A percentile compares a stretch with the other conserved stretches of the same genome.
Evolutionary conservation across 192 early-diverging fungal species (phyloP).

Genomic region (Umbelopsis sp.): DNA sequence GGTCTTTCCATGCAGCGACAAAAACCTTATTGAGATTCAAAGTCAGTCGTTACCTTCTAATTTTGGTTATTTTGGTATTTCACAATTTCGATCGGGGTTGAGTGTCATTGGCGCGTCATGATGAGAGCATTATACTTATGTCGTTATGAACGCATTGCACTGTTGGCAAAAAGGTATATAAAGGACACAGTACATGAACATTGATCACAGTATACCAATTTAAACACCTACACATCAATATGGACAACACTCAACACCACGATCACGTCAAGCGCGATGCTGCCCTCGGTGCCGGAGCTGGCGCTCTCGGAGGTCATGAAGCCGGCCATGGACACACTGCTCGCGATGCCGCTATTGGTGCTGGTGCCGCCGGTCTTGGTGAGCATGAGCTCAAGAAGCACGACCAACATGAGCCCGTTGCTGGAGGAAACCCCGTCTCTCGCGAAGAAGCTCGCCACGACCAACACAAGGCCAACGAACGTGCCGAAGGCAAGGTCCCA

Average conservation of each 20-base stretch:
- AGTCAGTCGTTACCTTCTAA: no score
- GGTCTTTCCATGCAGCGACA: no score
- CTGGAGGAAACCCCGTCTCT: conserved; percentile 9
- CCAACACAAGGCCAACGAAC: neutral
- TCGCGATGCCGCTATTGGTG: conserved; percentile 7
- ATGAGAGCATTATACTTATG: no score
- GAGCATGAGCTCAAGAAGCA: conserved; percentile 19
- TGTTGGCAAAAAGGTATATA: no score
- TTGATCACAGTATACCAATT: no score
- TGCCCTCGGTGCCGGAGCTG: conserved; percentile 6
- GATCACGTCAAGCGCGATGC: conserved; percentile 23
- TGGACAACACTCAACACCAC: conserved; percentile 7
- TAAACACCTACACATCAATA: no score
- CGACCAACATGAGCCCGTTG: conserved; percentile 8
- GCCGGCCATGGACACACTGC: neutral
- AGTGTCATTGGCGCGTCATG: no score
- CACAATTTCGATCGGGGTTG: no score
- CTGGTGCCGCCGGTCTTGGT: conserved; percentile 11
- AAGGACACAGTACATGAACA: no score
- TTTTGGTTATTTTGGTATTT: no score
- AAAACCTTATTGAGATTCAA: no score
- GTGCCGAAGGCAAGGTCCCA: conserved; percentile 5
- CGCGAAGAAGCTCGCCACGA: conserved; percentile 12
- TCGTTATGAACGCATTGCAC: no score
- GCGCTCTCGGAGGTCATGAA: neutral